Conservation (phyloP, 192 early-diverging fungal species). For the Entomortierella parvispora region DNA sequence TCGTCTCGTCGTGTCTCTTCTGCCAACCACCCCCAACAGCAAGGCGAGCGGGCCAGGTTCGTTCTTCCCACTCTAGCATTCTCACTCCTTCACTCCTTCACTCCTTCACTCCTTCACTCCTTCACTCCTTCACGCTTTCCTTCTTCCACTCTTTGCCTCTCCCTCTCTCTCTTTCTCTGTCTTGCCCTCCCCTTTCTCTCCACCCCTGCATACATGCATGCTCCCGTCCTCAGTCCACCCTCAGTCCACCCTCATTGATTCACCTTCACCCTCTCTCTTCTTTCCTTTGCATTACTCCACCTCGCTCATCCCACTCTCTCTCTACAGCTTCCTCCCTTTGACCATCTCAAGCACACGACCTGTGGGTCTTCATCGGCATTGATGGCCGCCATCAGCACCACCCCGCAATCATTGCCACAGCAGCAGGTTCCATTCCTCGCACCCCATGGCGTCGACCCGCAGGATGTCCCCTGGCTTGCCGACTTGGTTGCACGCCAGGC, state of each 20-base stretch:
- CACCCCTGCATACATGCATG: too few relatives aligned
- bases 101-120: not conserved
- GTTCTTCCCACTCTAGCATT: too few relatives aligned
- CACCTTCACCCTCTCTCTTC: not conserved
- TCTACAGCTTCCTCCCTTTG: not conserved
- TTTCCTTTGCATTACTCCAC: not conserved
- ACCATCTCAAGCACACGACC: not conserved
- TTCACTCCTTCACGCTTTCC: not conserved
- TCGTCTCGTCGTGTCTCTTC: too few relatives aligned
- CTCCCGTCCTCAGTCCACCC: not conserved
- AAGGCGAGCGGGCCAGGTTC: too few relatives aligned
- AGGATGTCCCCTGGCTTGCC: conserved; percentile 44
- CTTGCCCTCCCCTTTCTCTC: not conserved
- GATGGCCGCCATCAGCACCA: not conserved
- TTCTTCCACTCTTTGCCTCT: not conserved
- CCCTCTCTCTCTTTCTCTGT: too few relatives aligned
- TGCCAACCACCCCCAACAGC: too few relatives aligned
- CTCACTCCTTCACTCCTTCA: too few relatives aligned
- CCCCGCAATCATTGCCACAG: not conserved
- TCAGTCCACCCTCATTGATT: not conserved
- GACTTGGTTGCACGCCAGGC: conserved; percentile 36
- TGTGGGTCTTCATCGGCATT: too few relatives aligned
- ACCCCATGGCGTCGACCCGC: conserved; percentile 26
- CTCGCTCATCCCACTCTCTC: not conserved
- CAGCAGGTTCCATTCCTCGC: conserved; percentile 12